These are phyloP conservation scores for Torulaspora maleeae DNA, from an alignment of 805 yeast species.

Conservation along the genomic window DNA sequence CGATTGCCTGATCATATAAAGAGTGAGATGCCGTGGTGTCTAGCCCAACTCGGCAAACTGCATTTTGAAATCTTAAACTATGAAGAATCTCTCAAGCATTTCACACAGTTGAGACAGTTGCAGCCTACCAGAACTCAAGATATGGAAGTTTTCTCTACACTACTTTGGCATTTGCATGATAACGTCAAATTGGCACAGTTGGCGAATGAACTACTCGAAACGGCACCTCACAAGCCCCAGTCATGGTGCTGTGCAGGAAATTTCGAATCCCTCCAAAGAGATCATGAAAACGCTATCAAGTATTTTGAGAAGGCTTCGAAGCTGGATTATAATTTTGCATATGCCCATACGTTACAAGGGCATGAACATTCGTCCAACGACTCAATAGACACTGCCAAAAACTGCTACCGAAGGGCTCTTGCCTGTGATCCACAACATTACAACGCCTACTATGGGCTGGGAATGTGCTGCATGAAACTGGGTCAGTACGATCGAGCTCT, in stretches of 20 bases:
- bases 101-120: conserved; percentile 53
- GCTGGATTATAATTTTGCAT: conserved; percentile 65
- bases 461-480: conserved; percentile 83
- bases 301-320: conserved; percentile 78
- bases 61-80: conserved; percentile 87
- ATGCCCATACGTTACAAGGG: conserved; percentile 89
- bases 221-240: conserved; percentile 62
- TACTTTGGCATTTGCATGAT: conserved; percentile 87
- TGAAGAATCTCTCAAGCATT: conserved; percentile 64
- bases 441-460: conserved; percentile 93
- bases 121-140: conserved; percentile 80
- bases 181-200: conserved; percentile 74
- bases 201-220: conserved; percentile 72
- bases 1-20: conserved; percentile 54
- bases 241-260: conserved; percentile 94
- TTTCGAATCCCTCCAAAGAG: conserved; percentile 73
- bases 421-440: conserved; percentile 76
- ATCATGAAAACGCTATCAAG: conserved; percentile 83
- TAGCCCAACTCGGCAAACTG: conserved; percentile 70
- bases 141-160: conserved; percentile 87
- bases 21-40: conserved; percentile 76
- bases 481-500: conserved; percentile 85
- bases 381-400: conserved; percentile 83
- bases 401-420: conserved; percentile 74
- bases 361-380: conserved; percentile 87